These are phyloP conservation scores for Styphnolobium japonicum DNA, from an alignment of 306 rosid species.

Conservation along the genomic window DNA sequence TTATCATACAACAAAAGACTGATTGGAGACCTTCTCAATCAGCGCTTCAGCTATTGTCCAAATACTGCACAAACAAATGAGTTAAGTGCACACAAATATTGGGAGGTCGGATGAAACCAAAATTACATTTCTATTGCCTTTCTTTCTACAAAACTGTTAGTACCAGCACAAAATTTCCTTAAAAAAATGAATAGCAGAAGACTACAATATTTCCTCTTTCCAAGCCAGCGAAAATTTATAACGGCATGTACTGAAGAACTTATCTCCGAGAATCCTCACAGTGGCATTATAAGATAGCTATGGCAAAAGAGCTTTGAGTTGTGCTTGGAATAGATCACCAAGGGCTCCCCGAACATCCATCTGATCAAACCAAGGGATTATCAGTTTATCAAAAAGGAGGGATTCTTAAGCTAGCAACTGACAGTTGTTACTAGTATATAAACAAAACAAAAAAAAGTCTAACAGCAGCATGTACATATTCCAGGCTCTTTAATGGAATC, in stretches of 20 bases:
- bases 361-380: conserved; percentile 49
- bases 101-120: conserved; percentile 24
- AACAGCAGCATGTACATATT: neutral
- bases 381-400: conserved; percentile 18
- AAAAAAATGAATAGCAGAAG: conserved; percentile 19
- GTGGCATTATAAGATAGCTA: conserved; percentile 28
- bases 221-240: conserved; percentile 25
- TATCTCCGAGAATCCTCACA: conserved; percentile 14
- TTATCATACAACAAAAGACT: conserved; percentile 46
- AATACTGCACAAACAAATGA: conserved; percentile 41
- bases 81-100: conserved; percentile 18
- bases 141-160: conserved; percentile 40
- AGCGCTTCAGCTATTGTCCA: conserved; percentile 32
- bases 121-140: conserved; percentile 40
- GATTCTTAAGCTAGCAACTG: neutral
- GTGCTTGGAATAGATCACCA: conserved; percentile 88
- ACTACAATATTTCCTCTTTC: conserved; percentile 27
- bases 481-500: neutral
- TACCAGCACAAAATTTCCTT: conserved; percentile 31
- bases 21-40: conserved; percentile 24
- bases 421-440: neutral
- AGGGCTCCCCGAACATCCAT: conserved; percentile 97
- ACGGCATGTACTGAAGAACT: conserved; percentile 12
- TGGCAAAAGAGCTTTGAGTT: conserved; percentile 85
- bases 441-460: neutral